Conservation (phyloP, 441 rosid species). For the Populus tomentosa region DNA sequence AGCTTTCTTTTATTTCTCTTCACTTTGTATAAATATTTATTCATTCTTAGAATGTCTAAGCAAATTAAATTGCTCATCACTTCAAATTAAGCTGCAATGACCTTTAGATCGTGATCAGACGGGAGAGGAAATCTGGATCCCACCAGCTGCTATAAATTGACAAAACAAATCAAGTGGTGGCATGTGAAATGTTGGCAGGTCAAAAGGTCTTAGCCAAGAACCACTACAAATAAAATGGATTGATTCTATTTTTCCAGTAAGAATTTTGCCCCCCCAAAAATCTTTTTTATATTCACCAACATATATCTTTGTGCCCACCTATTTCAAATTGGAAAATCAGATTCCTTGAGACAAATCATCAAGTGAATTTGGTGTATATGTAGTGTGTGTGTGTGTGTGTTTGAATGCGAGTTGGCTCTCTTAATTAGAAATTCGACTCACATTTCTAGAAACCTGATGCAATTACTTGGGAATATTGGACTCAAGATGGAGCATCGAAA, state of each 20-base stretch:
- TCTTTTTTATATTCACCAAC: not conserved
- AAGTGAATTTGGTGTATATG: not conserved
- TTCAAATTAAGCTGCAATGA: not conserved
- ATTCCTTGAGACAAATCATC: not conserved
- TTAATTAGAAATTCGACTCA: not conserved
- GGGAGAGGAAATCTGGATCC: not conserved
- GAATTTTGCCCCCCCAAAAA: not conserved
- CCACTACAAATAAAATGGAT: not conserved
- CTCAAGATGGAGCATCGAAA: not conserved
- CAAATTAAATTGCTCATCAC: too few species aligned
- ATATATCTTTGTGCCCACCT: not conserved
- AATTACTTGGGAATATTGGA: not conserved
- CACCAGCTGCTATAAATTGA: slow-evolving; percentile 9
- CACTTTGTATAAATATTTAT: too few species aligned
- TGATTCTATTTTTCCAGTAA: not conserved
- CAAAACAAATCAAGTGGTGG: not conserved
- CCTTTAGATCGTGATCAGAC: not conserved
- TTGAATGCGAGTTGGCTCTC: not conserved
- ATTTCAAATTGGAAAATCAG: not conserved
- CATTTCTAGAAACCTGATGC: not conserved
- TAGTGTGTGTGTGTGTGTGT: too few species aligned
- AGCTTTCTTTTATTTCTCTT: too few species aligned
- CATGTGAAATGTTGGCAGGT: not conserved
- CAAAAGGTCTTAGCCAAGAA: slow-evolving; percentile 4
- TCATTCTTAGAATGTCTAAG: too few species aligned